Evolutionary conservation across 2,329 filamentous ascomycete genomes (phyloP).

Genomic region (Cyphellophora attinorum): DNA sequence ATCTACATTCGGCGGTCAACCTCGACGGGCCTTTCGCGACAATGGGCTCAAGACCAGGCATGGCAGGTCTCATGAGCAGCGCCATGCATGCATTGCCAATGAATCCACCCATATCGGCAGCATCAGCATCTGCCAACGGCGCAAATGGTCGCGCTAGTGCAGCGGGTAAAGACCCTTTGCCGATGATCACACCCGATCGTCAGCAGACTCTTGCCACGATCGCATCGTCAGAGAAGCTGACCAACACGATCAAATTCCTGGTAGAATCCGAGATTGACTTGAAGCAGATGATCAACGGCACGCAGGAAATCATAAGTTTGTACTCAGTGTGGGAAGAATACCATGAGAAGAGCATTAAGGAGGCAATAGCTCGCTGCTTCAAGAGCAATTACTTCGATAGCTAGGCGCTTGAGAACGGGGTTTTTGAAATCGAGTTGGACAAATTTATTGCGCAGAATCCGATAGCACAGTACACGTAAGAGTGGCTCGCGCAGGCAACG

Average conservation of each 20-base stretch:
- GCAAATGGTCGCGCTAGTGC: slow-evolving; percentile 7
- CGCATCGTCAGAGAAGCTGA: slow-evolving; percentile 45
- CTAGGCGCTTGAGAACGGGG: slow-evolving; percentile 22
- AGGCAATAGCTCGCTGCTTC: slow-evolving; percentile 52
- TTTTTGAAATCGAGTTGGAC: not conserved
- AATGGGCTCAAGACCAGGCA: slow-evolving; percentile 11
- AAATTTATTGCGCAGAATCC: too few species aligned
- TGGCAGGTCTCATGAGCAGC: slow-evolving; percentile 1
- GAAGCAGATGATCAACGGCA: slow-evolving; percentile 75
- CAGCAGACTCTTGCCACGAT: slow-evolving; percentile 8
- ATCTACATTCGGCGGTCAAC: slow-evolving; percentile 9
- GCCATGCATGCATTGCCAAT: slow-evolving; percentile 1
- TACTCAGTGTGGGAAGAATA: slow-evolving; percentile 68
- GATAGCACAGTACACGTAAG: too few species aligned
- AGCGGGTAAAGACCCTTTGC: slow-evolving; percentile 2
- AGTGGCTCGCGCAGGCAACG: too few species aligned
- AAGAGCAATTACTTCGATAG: slow-evolving; percentile 51
- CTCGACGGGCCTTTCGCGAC: slow-evolving; percentile 12
- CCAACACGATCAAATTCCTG: slow-evolving; percentile 68
- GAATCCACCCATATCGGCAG: not conserved
- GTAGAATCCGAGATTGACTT: slow-evolving; percentile 81
- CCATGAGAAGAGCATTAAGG: slow-evolving; percentile 55
- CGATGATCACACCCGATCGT: slow-evolving; percentile 7
- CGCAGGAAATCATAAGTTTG: slow-evolving; percentile 82
- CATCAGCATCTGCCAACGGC: not conserved